Evolutionary conservation across 495 filamentous ascomycete species (phyloP), one percentile per base, ranked within the genome.

Genomic region (Aspergillus cavernicola): DNA sequence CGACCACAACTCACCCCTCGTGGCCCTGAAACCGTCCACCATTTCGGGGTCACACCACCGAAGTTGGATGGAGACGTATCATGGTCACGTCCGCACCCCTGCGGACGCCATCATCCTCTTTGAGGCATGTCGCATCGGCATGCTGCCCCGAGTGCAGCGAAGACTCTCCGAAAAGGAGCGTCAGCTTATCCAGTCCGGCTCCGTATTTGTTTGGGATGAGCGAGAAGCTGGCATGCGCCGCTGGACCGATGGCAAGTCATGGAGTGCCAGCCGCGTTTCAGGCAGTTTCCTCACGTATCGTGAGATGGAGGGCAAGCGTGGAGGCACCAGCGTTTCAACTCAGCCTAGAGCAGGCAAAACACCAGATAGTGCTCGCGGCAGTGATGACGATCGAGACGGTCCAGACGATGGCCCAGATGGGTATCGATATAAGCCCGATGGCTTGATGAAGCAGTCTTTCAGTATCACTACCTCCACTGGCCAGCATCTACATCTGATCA

Each of bases 151-250:
- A 48, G 93, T 98, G 10, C 93, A 98, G 72, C 77, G 93, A 40
- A 78, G 93, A 61, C 71, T 98, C 56, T 97, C 95, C 16, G 93
- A 98, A 70, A 98, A 98, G 68, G 93, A 98, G 70, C 83, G 93
- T 35, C 91, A 96, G 60, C 85, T 87, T 6, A 98, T 98, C 63
- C 84, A 87, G 55, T 95, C 92, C 2, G 93, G 93, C 15, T 97
- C 95, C 0, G 92, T 98, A 7, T 98, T 97, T 64, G 93, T 98
- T 28, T 98, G 93, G 93, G 95, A 97, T 70, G 93, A 98, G 76
- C 79, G 92, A 58, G 93, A 98, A 77, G 93, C 93, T 8, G 93
- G 93, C 49, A 98, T 98, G 93, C 81, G 93, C 52, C 79, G 93
- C 69, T 98, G 93, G 93, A 98, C 93, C 0, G 93, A 98, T 61